Conservation (phyloP, 768 basidiomycete species). For the Fomitopsis serialis region DNA sequence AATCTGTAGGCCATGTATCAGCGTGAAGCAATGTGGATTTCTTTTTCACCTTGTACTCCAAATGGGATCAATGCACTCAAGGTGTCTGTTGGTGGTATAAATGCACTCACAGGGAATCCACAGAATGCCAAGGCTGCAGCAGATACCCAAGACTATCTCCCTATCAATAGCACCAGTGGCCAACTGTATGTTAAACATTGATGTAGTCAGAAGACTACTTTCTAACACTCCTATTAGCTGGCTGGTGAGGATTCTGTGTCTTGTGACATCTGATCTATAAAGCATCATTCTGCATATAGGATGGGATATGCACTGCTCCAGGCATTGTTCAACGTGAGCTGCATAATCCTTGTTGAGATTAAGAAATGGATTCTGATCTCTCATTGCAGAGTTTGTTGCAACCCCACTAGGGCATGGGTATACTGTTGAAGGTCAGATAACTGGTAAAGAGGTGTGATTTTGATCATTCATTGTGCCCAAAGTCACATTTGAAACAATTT, state of each 20-base stretch:
- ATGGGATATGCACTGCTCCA: conserved; percentile 20
- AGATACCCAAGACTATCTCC: conserved; percentile 24
- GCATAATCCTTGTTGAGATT: too few species aligned
- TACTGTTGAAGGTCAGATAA: conserved; percentile 21
- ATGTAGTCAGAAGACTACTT: too few species aligned
- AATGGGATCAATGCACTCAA: conserved; percentile 18
- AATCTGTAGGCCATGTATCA: conserved; percentile 21
- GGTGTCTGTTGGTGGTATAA: conserved; percentile 25
- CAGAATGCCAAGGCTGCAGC: conserved; percentile 9
- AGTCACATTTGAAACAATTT: too few species aligned
- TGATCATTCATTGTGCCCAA: too few species aligned
- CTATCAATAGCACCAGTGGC: conserved; percentile 6
- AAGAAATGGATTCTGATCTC: background rate
- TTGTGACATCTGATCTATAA: background rate
- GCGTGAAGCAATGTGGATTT: conserved; percentile 28
- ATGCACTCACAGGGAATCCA: conserved; percentile 22
- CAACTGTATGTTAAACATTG: conserved; percentile 7
- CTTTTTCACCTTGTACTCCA: conserved; percentile 6
- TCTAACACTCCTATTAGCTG: conserved; percentile 1
- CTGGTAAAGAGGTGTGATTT: conserved; percentile 17
- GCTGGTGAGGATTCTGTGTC: conserved; percentile 5
- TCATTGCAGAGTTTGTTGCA: conserved; percentile 21
- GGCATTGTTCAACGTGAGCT: conserved; percentile 21
- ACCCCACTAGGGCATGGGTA: conserved; percentile 19
- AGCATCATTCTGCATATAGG: conserved; percentile 7